Evolutionary conservation across 805 yeast species (phyloP).

Genomic region (Metschnikowia anglica): DNA sequence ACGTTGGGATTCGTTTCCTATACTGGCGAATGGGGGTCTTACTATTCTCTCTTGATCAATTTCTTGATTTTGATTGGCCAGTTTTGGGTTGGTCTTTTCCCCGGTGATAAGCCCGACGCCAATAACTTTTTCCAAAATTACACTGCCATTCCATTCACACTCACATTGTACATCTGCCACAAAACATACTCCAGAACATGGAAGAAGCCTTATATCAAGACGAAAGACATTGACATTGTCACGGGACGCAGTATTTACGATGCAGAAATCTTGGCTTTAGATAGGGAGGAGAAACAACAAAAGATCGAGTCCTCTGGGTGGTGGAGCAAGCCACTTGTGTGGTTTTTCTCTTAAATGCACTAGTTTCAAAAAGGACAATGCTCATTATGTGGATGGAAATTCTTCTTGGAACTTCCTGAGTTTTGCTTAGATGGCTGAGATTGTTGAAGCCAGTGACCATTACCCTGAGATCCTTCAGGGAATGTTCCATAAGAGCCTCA

Average conservation of each 20-base stretch:
- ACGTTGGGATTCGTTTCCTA: constrained; percentile 32
- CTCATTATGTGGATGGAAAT: no score
- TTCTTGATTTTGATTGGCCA: constrained; percentile 41
- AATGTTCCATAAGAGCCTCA: no score
- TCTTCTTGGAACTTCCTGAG: no score
- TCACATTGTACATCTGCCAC: constrained; percentile 25
- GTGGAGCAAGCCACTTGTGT: constrained; percentile 18
- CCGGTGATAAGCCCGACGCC: constrained; percentile 26
- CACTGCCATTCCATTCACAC: constrained; percentile 24
- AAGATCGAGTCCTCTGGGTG: constrained; percentile 14
- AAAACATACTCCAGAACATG: constrained; percentile 23
- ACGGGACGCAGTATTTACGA: constrained; percentile 25
- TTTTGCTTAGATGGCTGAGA: no score
- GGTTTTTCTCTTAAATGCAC: constrained; percentile 16
- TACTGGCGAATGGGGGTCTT: constrained; percentile 43
- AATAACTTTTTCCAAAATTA: constrained; percentile 31
- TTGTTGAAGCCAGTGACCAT: no score
- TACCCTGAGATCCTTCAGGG: no score
- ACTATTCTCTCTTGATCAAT: constrained; percentile 32
- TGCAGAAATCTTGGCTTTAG: constrained; percentile 25
- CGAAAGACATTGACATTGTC: constrained; percentile 25
- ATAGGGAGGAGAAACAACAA: constrained; percentile 22
- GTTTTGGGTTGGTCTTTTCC: constrained; percentile 46
- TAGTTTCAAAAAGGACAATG: no score
- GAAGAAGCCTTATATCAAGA: constrained; percentile 21